Percentiles rank a stretch among this genome's conserved stretches.
Evolutionary conservation across 495 filamentous ascomycete genomes (phyloP).

Genomic region (Annulohypoxylon maeteangense): DNA sequence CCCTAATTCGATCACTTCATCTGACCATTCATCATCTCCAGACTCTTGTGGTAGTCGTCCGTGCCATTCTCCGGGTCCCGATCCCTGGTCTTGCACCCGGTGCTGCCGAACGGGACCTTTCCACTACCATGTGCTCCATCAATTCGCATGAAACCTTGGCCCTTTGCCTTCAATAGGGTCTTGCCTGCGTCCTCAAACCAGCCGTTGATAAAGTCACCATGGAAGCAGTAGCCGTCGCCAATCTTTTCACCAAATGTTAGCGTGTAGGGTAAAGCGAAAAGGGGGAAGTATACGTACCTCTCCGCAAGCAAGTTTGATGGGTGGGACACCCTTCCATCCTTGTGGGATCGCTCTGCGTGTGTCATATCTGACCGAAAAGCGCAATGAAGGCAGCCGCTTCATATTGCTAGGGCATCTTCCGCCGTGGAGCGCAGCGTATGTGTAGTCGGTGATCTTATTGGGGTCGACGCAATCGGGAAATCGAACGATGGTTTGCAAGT

Average conservation of each 20-base stretch:
- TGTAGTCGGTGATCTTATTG: conserved; percentile 48
- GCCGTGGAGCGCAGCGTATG: conserved; percentile 48
- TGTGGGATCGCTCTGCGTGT: conserved; percentile 42
- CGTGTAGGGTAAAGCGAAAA: no score
- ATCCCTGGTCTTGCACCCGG: conserved; percentile 48
- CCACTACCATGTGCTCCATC: conserved; percentile 50
- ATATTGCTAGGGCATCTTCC: conserved; percentile 44
- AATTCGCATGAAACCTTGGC: conserved; percentile 50
- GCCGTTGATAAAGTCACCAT: conserved; percentile 54
- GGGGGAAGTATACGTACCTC: conserved; percentile 49
- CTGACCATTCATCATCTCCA: conserved; percentile 49
- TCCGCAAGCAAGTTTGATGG: conserved; percentile 50
- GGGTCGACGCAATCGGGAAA: conserved; percentile 53
- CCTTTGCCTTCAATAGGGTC: conserved; percentile 49
- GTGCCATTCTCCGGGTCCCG: conserved; percentile 50
- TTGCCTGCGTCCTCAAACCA: conserved; percentile 52
- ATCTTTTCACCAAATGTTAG: conserved; percentile 37
- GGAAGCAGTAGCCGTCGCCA: conserved; percentile 52
- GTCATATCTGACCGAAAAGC: conserved; percentile 50
- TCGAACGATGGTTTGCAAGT: conserved; percentile 50
- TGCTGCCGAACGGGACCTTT: conserved; percentile 44
- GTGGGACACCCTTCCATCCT: conserved; percentile 51
- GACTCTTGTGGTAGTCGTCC: conserved; percentile 49
- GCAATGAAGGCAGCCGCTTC: conserved; percentile 49
- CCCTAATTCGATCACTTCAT: conserved; percentile 6